A percentile compares a stretch with the other conserved stretches of the same genome.
These are phyloP conservation scores for Cucurbita pepo DNA, from an alignment of 306 rosid species.

Conservation along the genomic window DNA sequence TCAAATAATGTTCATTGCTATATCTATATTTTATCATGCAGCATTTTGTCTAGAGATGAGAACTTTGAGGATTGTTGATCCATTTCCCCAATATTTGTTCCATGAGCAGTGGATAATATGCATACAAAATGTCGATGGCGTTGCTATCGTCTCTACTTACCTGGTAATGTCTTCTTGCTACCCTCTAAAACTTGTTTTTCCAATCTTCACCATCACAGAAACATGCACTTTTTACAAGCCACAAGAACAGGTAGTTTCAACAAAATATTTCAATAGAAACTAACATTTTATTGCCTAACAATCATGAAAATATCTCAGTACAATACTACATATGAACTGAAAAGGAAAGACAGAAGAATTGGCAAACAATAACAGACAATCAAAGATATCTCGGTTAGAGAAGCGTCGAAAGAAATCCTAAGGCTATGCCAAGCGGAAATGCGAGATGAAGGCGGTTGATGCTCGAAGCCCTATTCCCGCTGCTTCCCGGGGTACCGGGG, in stretches of 20 bases:
- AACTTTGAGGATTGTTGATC: no score
- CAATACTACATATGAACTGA: not conserved
- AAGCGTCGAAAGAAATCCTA: conserved; percentile 11
- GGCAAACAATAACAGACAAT: not conserved
- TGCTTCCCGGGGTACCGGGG: not conserved
- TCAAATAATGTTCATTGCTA: no score
- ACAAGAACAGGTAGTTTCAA: not conserved
- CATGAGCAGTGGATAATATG: no score
- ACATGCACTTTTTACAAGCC: not conserved
- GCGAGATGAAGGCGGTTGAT: not conserved
- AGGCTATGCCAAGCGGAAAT: conserved; percentile 10
- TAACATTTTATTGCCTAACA: not conserved
- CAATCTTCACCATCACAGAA: not conserved
- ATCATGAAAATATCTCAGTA: conserved; percentile 1
- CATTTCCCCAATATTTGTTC: no score
- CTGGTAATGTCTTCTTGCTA: not conserved
- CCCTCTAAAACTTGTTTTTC: not conserved
- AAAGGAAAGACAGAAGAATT: not conserved
- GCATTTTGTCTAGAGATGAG: no score
- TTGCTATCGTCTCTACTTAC: not conserved
- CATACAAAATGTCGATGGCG: no score
- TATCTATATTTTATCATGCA: no score
- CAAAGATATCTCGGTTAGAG: conserved; percentile 2
- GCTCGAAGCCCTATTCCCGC: conserved; percentile 5
- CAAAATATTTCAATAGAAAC: not conserved